Evolutionary conservation across 495 filamentous ascomycete species (phyloP).

Genomic region (Hypoxylon intermedium): DNA sequence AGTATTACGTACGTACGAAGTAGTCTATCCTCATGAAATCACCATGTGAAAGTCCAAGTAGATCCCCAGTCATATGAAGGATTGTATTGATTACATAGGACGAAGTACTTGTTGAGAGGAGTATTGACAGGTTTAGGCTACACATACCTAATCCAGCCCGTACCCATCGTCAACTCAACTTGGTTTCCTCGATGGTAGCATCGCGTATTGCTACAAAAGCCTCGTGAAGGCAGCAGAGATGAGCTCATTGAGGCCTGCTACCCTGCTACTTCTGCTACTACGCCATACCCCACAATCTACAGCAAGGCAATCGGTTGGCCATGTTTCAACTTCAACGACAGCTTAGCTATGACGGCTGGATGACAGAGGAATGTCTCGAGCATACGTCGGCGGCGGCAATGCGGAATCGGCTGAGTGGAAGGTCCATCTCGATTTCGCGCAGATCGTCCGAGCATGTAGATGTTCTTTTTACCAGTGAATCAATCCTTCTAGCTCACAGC

Average conservation of each 20-base stretch:
- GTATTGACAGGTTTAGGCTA: conserved; percentile 25
- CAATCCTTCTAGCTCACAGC: conserved; percentile 17
- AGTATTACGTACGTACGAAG: no score
- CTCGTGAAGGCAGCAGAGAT: not conserved
- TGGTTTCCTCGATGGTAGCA: conserved; percentile 14
- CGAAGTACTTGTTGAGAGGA: not conserved
- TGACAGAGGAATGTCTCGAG: no score
- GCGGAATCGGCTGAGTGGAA: conserved; percentile 4
- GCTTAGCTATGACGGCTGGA: not conserved
- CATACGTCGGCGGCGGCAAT: not conserved
- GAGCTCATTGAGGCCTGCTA: not conserved
- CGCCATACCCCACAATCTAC: conserved; percentile 14
- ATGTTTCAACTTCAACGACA: conserved; percentile 8
- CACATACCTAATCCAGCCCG: conserved; percentile 4
- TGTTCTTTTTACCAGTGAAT: conserved; percentile 4
- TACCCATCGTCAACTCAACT: conserved; percentile 1
- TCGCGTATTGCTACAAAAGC: conserved; percentile 15
- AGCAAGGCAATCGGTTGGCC: not conserved
- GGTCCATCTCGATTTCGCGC: conserved; percentile 6
- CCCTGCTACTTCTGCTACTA: not conserved
- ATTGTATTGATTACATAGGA: not conserved
- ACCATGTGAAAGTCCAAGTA: no score
- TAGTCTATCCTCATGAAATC: no score
- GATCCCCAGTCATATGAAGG: no score
- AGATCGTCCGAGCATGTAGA: conserved; percentile 10